These are phyloP conservation scores for Dothidotthia symphoricarpi DNA, from an alignment of 2,329 filamentous ascomycete species.

Conservation along the genomic window DNA sequence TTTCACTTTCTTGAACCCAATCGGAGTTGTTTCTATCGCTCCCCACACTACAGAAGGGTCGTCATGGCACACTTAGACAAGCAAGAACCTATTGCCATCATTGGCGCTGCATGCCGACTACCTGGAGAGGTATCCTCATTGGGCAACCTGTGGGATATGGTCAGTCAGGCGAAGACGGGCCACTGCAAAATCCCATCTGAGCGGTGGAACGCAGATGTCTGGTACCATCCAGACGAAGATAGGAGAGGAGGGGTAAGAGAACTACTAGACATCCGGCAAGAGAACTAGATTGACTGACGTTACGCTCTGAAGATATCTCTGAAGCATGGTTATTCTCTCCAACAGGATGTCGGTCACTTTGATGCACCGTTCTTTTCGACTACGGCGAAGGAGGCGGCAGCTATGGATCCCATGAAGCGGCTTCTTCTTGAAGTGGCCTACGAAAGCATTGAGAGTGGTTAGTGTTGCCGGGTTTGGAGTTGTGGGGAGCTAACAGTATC, in stretches of 20 bases:
- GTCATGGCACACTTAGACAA: no score
- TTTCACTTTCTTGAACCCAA: no score
- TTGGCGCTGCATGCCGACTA: slow-evolving; percentile 38
- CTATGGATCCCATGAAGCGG: slow-evolving; percentile 30
- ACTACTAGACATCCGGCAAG: slow-evolving; percentile 15
- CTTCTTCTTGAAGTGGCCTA: slow-evolving; percentile 27
- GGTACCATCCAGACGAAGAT: slow-evolving; percentile 17
- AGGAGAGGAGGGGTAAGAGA: no score
- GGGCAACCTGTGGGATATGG: slow-evolving; percentile 39
- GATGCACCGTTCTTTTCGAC: slow-evolving; percentile 36
- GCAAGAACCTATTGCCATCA: slow-evolving; percentile 31
- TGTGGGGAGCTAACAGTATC: no score
- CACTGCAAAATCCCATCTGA: slow-evolving; percentile 27
- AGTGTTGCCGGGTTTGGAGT: no score
- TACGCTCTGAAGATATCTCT: not conserved
- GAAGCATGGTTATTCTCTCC: slow-evolving; percentile 7
- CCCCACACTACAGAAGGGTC: no score
- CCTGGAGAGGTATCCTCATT: slow-evolving; percentile 26
- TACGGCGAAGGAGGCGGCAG: slow-evolving; percentile 15
- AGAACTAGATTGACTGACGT: no score
- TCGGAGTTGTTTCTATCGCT: no score
- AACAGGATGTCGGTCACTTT: slow-evolving; percentile 33
- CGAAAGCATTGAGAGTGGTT: slow-evolving; percentile 42
- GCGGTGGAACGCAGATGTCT: slow-evolving; percentile 17
- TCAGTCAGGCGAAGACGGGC: slow-evolving; percentile 31